Evolutionary conservation across 805 yeast genomes (phyloP), one percentile per base, ranked within the genome.

Genomic region (Candida andamanensis): DNA sequence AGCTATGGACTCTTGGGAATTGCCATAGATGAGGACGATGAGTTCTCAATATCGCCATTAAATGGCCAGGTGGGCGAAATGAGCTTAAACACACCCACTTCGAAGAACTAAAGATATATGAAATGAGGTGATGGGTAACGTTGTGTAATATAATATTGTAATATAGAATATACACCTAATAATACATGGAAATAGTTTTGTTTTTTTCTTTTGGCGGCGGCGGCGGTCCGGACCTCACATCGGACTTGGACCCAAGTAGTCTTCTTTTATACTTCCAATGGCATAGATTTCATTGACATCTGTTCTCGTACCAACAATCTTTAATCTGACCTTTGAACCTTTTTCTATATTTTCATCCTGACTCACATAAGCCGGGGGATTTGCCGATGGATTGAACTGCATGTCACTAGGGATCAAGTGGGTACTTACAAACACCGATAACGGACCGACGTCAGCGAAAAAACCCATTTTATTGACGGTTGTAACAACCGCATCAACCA

Each of bases 211-310:
- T n/a, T n/a, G n/a, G n/a, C n/a, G n/a, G n/a, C n/a, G n/a, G n/a
- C n/a, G n/a, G n/a, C n/a, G n/a, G n/a, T n/a, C n/a, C n/a, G n/a
- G n/a, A n/a, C n/a, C n/a, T n/a, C n/a, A n/a, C n/a, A n/a, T n/a
- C n/a, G 72, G 72, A 50, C 67, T 60, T 35, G 95, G 94, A 33
- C 98, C 98, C 60, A 92, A 71, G 58, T 86, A 92, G 66, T 92
- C 99, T 64, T 92, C 98, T 60, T 90, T 92, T 52, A 92, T 90
- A 60, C 95, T 84, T 30, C 98, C 99, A 54, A 92, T 92, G 28
- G 97, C 98, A 56, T 86, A 85, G 56, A 92, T 90, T 49, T 92
- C 90, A 51, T 95, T 92, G 10, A 92, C 98, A 62, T 94, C 97
- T 10, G 97, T 85, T 54, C 97, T 76, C 17, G 96, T 92, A 61